Percentiles rank a stretch among this genome's conserved stretches.
phyloP scores from a whole-genome alignment of 192 early-diverging fungal species.

The Entomortierella beljakovae region DNA sequence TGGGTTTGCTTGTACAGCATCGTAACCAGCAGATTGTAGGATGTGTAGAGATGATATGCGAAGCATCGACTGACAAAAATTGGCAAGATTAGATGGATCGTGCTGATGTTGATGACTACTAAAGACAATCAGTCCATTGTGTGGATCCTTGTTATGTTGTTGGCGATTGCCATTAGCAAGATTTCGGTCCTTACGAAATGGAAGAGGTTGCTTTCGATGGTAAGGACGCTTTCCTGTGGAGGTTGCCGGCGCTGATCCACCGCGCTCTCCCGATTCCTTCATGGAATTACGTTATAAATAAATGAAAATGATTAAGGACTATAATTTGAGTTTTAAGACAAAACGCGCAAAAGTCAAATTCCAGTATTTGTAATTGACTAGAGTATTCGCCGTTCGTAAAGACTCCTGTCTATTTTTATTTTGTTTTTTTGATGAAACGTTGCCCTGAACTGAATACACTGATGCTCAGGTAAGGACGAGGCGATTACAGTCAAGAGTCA shows the following conservation, averaged over 20 bases:
- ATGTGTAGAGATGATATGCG: slow-evolving; percentile 62
- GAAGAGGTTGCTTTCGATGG: slow-evolving; percentile 17
- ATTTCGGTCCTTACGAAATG: slow-evolving; percentile 18
- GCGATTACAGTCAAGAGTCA: too few species aligned
- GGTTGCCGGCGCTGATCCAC: slow-evolving; percentile 8
- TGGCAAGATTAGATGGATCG: slow-evolving; percentile 33
- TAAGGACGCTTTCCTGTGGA: slow-evolving; percentile 27
- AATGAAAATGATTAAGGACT: not conserved
- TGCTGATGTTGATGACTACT: slow-evolving; percentile 31
- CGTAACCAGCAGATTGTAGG: slow-evolving; percentile 65
- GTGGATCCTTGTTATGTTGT: slow-evolving; percentile 13
- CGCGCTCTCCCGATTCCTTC: slow-evolving; percentile 26
- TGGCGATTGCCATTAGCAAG: not conserved
- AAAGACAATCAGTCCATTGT: slow-evolving; percentile 16
- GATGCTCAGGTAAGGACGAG: too few species aligned
- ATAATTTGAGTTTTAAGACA: too few species aligned
- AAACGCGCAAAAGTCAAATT: too few species aligned
- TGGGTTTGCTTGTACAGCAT: slow-evolving; percentile 56
- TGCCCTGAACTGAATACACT: too few species aligned
- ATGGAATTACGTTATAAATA: not conserved
- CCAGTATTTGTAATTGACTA: too few species aligned
- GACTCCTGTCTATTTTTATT: too few species aligned
- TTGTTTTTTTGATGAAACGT: too few species aligned
- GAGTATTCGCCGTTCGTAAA: too few species aligned
- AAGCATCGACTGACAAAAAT: slow-evolving; percentile 64